Conservation (phyloP, 78 protist genomes). For the Dictyostelium citrinum region DNA sequence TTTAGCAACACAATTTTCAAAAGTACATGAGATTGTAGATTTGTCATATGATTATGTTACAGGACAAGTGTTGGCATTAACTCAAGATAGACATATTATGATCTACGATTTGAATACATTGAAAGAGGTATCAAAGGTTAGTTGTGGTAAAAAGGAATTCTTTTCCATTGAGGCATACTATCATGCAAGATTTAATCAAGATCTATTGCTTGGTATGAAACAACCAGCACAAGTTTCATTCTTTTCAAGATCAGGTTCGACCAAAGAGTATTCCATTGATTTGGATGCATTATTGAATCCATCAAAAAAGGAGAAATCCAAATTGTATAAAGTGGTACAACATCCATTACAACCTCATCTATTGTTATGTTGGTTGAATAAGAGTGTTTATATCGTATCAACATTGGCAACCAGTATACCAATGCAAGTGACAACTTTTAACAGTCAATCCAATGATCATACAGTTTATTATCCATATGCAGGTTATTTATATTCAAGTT, state of each 20-base stretch:
- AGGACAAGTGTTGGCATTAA: conserved; percentile 33
- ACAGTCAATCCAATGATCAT: not conserved
- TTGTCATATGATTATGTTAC: conserved; percentile 31
- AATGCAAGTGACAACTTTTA: not conserved
- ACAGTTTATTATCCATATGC: conserved; percentile 24
- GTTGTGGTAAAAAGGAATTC: conserved; percentile 49
- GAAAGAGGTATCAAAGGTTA: conserved; percentile 35
- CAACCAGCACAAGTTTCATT: conserved; percentile 34
- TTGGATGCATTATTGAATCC: conserved; percentile 32
- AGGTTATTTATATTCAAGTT: conserved; percentile 9
- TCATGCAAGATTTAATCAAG: conserved; percentile 53
- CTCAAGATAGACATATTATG: conserved; percentile 16
- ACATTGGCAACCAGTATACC: conserved; percentile 15
- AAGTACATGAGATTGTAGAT: conserved; percentile 61
- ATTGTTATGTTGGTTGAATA: conserved; percentile 47
- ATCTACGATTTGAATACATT: conserved; percentile 14
- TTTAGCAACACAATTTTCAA: conserved; percentile 36
- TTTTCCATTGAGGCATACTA: not conserved
- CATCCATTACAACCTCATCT: conserved; percentile 53
- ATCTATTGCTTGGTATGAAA: conserved; percentile 34
- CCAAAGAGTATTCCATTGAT: conserved; percentile 14
- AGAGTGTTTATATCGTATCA: conserved; percentile 13
- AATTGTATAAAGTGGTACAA: conserved; percentile 46
- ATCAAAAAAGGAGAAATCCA: conserved; percentile 48
- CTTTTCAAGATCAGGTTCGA: not conserved